Evolutionary conservation across 345 rosid species (phyloP).

Genomic region (Dovyalis caffra): DNA sequence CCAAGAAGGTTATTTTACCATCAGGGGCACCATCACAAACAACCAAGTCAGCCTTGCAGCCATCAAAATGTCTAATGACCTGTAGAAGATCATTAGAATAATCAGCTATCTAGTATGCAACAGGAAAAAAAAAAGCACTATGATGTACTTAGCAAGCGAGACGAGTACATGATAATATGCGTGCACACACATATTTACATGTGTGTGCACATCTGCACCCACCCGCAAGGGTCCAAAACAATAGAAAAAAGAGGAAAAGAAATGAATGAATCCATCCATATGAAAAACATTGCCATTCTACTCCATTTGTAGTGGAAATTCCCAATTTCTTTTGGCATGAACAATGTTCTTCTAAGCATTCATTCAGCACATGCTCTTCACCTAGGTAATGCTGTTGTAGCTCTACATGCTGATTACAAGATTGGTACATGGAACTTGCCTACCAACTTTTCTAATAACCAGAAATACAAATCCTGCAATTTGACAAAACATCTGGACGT

Average conservation of each 20-base stretch:
- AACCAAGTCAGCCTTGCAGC: conserved; percentile 96
- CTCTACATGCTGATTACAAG: background rate
- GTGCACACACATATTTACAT: background rate
- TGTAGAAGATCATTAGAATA: conserved; percentile 19
- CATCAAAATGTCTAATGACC: conserved; percentile 95
- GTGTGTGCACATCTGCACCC: background rate
- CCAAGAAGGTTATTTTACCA: conserved; percentile 47
- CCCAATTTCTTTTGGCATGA: background rate
- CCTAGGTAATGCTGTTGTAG: background rate
- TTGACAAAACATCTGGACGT: no score
- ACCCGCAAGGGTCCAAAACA: background rate
- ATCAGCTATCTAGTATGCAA: background rate
- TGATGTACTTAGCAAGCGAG: background rate
- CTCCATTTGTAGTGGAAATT: background rate
- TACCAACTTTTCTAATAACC: background rate
- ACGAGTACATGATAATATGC: no score
- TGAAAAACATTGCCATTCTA: background rate
- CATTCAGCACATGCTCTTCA: background rate
- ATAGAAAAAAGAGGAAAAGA: background rate
- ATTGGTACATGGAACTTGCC: background rate
- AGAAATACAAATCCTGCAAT: no score
- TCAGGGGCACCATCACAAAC: conserved; percentile 99
- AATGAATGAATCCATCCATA: background rate
- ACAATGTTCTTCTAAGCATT: background rate
- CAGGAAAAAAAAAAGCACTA: background rate